Evolutionary conservation across 441 rosid genomes (phyloP).

Genomic region (Kokia cookei): DNA sequence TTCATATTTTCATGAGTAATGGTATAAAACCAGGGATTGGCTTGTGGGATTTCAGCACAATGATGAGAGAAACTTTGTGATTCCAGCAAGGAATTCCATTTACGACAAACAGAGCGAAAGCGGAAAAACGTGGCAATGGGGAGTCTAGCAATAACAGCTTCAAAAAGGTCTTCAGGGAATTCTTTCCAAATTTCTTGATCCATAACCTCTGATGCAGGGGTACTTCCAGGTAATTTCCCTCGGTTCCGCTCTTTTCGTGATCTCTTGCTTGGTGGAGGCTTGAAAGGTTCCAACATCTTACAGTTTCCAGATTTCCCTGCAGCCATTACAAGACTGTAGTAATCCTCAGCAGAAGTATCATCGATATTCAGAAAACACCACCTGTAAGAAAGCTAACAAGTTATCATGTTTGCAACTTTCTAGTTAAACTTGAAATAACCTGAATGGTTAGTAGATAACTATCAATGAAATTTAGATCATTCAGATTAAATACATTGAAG

Average conservation of each 20-base stretch:
- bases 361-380: conserved; percentile 56
- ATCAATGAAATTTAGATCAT: neutral
- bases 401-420: conserved; percentile 3
- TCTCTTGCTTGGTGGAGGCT: conserved; percentile 69
- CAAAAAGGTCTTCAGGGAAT: conserved; percentile 91
- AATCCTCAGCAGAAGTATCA: conserved; percentile 62
- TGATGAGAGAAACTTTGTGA: conserved; percentile 81
- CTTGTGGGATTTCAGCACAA: conserved; percentile 51
- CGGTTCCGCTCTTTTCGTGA: conserved; percentile 62
- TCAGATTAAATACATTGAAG: neutral
- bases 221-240: conserved; percentile 39
- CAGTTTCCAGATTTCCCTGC: conserved; percentile 66
- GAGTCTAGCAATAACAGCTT: conserved; percentile 86
- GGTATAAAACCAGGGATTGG: conserved; percentile 85
- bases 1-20: conserved; percentile 79
- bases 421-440: neutral
- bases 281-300: conserved; percentile 63
- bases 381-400: conserved; percentile 30
- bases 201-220: conserved; percentile 46
- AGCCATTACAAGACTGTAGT: conserved; percentile 60
- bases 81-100: conserved; percentile 71
- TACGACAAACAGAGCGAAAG: conserved; percentile 79
- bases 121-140: conserved; percentile 80
- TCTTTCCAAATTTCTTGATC: conserved; percentile 84
- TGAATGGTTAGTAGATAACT: neutral